These are phyloP conservation scores for Apostasia shenzhenica DNA, from an alignment of 106 monocot genomes.

Conservation along the genomic window DNA sequence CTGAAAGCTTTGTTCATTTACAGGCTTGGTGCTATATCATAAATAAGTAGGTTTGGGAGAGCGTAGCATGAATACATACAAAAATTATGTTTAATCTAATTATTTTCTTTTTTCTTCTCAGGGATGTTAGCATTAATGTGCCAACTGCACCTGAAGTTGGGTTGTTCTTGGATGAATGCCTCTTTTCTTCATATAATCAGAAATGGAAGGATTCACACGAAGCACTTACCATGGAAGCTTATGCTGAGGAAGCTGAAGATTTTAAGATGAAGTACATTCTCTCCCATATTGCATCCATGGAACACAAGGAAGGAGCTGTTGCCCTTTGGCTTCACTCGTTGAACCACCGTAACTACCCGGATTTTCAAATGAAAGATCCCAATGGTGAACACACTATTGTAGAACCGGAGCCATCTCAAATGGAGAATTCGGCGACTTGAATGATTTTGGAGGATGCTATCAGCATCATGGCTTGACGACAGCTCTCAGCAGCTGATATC, in stretches of 20 bases:
- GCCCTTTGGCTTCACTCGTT: constrained; percentile 93
- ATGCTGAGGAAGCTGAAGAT: constrained; percentile 65
- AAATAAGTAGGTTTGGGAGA: too few relatives aligned
- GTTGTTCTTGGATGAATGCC: constrained; percentile 80
- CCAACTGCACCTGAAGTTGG: constrained; percentile 96
- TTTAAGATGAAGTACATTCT: constrained; percentile 73
- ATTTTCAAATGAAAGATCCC: constrained; percentile 40
- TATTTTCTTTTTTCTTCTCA: constrained; percentile 22
- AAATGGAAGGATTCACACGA: constrained; percentile 96
- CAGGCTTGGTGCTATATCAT: too few relatives aligned
- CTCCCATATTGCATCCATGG: constrained; percentile 83
- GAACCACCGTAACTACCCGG: constrained; percentile 80
- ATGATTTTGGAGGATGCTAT: background rate
- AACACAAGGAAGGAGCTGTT: constrained; percentile 88
- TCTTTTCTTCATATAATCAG: constrained; percentile 89
- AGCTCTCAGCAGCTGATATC: too few relatives aligned
- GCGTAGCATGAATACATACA: too few relatives aligned
- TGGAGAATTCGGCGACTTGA: constrained; percentile 4
- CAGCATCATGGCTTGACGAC: too few relatives aligned
- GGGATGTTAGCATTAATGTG: constrained; percentile 83
- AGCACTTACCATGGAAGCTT: constrained; percentile 71
- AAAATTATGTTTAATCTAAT: too few relatives aligned
- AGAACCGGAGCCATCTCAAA: constrained; percentile 1
- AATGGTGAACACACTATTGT: constrained; percentile 1
- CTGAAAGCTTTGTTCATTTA: too few relatives aligned